A percentile compares a stretch with the other conserved stretches of the same genome.
Conservation (phyloP, 345 rosid genomes). For the Luvunga scandens region DNA sequence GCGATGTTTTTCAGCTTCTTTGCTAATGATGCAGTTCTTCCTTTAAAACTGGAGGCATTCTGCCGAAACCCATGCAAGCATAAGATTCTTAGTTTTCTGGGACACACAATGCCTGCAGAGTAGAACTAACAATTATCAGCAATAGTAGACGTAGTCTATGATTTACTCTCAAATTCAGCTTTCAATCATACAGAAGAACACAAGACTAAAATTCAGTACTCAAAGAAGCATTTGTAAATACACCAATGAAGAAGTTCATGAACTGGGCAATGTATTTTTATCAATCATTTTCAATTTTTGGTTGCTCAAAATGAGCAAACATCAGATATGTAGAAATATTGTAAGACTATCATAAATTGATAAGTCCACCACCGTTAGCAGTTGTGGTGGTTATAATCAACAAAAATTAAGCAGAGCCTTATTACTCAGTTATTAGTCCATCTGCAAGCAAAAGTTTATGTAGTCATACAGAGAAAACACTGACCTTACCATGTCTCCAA, state of each 20-base stretch:
- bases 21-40: slow-evolving; percentile 87
- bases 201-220: neutral
- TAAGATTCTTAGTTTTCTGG: slow-evolving; percentile 70
- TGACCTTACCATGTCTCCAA: slow-evolving; percentile 60
- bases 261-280: neutral
- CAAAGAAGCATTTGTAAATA: neutral
- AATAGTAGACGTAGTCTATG: neutral
- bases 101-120: slow-evolving; percentile 33
- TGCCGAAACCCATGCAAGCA: slow-evolving; percentile 98
- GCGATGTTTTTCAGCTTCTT: slow-evolving; percentile 84
- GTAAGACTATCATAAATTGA: neutral
- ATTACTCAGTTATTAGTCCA: neutral
- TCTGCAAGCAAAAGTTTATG: neutral
- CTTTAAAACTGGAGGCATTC: slow-evolving; percentile 86
- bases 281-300: neutral
- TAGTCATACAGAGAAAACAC: slow-evolving; percentile 24
- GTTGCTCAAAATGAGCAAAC: neutral
- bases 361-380: neutral
- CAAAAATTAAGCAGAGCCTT: slow-evolving; percentile 2
- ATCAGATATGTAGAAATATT: neutral
- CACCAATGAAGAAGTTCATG: neutral
- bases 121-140: slow-evolving; percentile 7
- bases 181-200: neutral
- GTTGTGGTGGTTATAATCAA: neutral
- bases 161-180: neutral